Base-by-base conservation (phyloP, 768 basidiomycete species). In the Fomitopsis serialis region DNA sequence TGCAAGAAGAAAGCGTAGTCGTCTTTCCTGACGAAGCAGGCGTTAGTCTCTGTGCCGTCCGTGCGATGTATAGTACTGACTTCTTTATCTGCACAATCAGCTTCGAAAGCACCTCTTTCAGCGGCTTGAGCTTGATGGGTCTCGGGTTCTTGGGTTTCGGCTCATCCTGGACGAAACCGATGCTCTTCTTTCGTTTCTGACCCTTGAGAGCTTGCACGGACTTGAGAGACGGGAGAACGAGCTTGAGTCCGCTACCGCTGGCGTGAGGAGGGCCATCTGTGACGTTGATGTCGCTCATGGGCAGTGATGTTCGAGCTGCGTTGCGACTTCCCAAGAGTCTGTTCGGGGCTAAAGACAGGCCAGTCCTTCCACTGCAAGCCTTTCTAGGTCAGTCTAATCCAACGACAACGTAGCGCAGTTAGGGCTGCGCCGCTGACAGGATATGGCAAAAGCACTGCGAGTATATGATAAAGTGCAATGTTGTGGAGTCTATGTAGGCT, bases 1-100 rank as follows among this genome's bases (percentile, higher is more conserved):
- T 68, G 62, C 52, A 90, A 67, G 66, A 92, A 92, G 68, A 91
- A 91, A 1, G 85, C 88, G 74, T 92, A 92, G 68, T 89, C 87
- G 64, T 91, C 89, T 67, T 86, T 90, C 73, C 89, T 91, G 58
- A 44, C 32, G 43, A 42, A 5, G 19, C 21, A 36, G 5, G 23
- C 13, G 21, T 36, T 64, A 54, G 53, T 47, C 42, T 22, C 44
- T 6, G 42, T 29, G 15, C 23, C 29, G n/a, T 17, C 29, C 13
- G 32, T 6, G 13, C 40, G 22, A 12, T 42, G 7, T 17, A 10
- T 27, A 21, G 12, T 4, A 59, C 77, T 50, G 55, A 89, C 89
- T 85, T 90, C 72, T 89, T 89, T 24, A 91, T 80, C 68, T 87
- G 86, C 0, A 67, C 61, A 44, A 91, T 82, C 19, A 91, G 72